These are phyloP conservation scores for Phytophthora pluvialis DNA, from an alignment of 352 stramenopile species.

Conservation along the genomic window DNA sequence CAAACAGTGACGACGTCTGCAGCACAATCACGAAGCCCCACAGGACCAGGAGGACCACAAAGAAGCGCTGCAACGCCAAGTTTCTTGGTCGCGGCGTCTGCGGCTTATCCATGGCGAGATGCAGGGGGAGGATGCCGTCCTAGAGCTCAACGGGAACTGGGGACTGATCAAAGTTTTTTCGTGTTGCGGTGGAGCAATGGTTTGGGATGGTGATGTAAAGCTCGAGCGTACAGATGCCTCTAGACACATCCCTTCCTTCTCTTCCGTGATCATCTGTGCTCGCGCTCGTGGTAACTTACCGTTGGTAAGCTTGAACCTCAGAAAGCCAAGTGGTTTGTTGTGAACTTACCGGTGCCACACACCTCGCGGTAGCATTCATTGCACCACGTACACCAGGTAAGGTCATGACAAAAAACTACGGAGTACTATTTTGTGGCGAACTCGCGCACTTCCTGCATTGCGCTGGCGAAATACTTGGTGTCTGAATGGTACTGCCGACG, in stretches of 20 bases:
- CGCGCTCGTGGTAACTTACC: too few relatives aligned
- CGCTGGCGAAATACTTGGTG: conserved; percentile 51
- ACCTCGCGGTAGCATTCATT: too few relatives aligned
- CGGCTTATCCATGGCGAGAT: conserved; percentile 12
- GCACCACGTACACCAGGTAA: too few relatives aligned
- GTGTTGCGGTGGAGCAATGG: neutral
- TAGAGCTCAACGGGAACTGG: conserved; percentile 1
- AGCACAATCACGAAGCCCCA: conserved; percentile 22
- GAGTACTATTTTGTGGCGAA: conserved; percentile 29
- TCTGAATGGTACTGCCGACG: conserved; percentile 56
- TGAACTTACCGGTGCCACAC: too few relatives aligned
- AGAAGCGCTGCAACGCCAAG: conserved; percentile 16
- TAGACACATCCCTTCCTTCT: conserved; percentile 18
- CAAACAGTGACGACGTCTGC: conserved; percentile 24
- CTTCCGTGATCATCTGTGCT: neutral
- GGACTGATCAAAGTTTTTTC: conserved; percentile 9
- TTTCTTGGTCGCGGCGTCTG: neutral
- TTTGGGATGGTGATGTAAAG: conserved; percentile 21
- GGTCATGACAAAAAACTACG: neutral
- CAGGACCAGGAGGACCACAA: conserved; percentile 27
- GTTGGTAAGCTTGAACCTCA: too few relatives aligned
- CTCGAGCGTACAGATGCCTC: neutral
- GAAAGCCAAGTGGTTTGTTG: too few relatives aligned
- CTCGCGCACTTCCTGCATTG: conserved; percentile 43
- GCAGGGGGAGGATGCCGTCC: neutral